phyloP scores from a whole-genome alignment of 2,329 filamentous ascomycete species.

The Penicillium brevicompactum region DNA sequence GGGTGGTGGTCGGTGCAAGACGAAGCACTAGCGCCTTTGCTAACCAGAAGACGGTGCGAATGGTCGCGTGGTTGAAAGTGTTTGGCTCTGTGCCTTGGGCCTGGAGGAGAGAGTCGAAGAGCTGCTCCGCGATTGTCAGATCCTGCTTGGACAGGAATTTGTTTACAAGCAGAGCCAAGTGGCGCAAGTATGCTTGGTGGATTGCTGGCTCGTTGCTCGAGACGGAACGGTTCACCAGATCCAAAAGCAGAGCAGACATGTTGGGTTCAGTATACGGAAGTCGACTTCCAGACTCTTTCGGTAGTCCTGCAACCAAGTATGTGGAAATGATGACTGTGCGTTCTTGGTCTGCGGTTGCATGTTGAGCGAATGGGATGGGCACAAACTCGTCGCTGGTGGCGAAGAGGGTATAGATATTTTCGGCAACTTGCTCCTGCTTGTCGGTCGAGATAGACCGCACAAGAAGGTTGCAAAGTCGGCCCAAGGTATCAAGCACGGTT shows the following conservation, averaged over 20 bases:
- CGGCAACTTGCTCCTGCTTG: conserved; percentile 54
- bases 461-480: conserved; percentile 62
- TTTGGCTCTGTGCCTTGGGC: conserved; percentile 15
- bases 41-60: conserved; percentile 62
- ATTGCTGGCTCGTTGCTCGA: conserved; percentile 34
- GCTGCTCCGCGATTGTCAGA: conserved; percentile 31
- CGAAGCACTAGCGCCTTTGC: conserved; percentile 63
- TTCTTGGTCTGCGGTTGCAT: conserved; percentile 36
- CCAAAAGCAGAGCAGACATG: conserved; percentile 37
- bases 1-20: conserved; percentile 49
- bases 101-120: conserved; percentile 36
- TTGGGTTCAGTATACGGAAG: conserved; percentile 36
- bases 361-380: conserved; percentile 37
- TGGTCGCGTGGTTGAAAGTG: conserved; percentile 40
- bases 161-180: conserved; percentile 44
- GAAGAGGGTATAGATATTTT: conserved; percentile 60
- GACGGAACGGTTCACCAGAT: conserved; percentile 38
- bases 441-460: conserved; percentile 56
- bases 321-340: conserved; percentile 59
- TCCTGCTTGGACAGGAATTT: conserved; percentile 43
- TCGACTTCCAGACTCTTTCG: conserved; percentile 35
- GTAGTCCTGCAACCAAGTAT: conserved; percentile 58
- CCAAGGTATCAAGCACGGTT: conserved; percentile 60
- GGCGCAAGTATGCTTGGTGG: conserved; percentile 45
- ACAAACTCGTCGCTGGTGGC: conserved; percentile 36